These are phyloP conservation scores for Acanthamoeba lenticulata DNA, from an alignment of 208 protist species.

Conservation along the genomic window DNA sequence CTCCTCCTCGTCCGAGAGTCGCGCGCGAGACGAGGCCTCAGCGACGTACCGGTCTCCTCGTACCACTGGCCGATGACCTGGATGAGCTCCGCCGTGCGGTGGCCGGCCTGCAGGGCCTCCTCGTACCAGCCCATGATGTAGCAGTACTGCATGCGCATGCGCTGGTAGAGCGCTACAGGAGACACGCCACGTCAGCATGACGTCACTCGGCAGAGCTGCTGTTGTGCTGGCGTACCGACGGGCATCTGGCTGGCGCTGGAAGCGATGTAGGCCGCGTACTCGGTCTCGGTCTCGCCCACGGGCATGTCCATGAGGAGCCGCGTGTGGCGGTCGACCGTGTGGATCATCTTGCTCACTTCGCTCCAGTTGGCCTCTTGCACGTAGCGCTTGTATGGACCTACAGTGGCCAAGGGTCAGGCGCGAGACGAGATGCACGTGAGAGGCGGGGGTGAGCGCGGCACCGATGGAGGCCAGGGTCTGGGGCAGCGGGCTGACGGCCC, in stretches of 20 bases:
- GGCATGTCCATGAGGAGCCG: neutral
- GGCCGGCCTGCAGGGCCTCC: neutral
- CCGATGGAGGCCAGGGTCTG: neutral
- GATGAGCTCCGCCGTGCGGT: neutral
- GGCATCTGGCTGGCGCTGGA: neutral
- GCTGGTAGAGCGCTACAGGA: neutral
- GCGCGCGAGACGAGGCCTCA: too few species aligned
- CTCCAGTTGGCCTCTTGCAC: neutral
- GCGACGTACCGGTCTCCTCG: conserved; percentile 1
- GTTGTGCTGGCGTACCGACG: neutral
- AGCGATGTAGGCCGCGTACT: neutral
- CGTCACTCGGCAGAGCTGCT: neutral
- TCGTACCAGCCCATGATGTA: conserved; percentile 50
- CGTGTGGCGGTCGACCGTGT: neutral
- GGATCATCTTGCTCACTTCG: neutral
- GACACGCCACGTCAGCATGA: too few species aligned
- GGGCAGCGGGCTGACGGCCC: neutral
- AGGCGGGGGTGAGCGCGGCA: too few species aligned
- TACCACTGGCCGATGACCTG: neutral
- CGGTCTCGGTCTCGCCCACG: neutral
- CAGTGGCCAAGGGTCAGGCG: neutral
- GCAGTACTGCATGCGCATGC: conserved; percentile 1
- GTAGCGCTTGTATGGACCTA: neutral
- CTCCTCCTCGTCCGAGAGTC: too few species aligned
- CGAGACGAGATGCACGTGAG: neutral